A percentile compares a stretch with the other conserved stretches of the same genome.
These are phyloP conservation scores for Xerocomellus chrysenteron DNA, from an alignment of 768 basidiomycete species.

Conservation along the genomic window DNA sequence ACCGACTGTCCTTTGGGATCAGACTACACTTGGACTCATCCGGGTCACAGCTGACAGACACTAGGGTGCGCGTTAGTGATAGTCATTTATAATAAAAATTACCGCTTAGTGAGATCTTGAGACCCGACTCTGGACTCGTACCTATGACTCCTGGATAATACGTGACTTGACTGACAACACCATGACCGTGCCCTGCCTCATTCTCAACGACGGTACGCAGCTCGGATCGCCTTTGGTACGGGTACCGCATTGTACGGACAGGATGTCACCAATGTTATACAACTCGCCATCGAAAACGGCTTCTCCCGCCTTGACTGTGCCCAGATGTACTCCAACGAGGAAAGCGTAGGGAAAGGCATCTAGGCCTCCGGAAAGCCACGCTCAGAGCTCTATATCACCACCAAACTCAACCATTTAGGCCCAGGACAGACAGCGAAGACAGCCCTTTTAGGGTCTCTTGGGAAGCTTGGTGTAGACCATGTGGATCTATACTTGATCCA, in stretches of 20 bases:
- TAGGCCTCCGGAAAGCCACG: neutral
- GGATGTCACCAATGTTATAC: neutral
- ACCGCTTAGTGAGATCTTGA: no score
- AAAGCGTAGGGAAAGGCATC: neutral
- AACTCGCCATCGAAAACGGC: neutral
- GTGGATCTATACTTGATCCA: slow-evolving; percentile 1
- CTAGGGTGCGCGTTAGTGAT: no score
- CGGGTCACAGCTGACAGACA: no score
- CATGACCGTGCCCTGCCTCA: neutral
- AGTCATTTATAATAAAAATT: no score
- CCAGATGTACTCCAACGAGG: slow-evolving; percentile 6
- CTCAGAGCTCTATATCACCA: slow-evolving; percentile 1
- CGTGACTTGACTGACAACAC: neutral
- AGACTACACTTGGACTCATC: no score
- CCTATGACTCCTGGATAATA: neutral
- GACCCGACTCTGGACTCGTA: no score
- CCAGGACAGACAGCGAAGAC: neutral
- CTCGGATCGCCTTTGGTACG: slow-evolving; percentile 2
- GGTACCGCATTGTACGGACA: neutral
- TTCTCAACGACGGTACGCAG: neutral
- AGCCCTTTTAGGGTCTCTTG: neutral
- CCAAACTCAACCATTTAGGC: neutral
- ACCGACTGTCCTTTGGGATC: neutral
- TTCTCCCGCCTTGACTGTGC: neutral
- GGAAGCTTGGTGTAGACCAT: neutral